A percentile compares a stretch with the other conserved stretches of the same genome.
Conservation (phyloP, 2,329 filamentous ascomycete species). For the Ceratocystis destructans region DNA sequence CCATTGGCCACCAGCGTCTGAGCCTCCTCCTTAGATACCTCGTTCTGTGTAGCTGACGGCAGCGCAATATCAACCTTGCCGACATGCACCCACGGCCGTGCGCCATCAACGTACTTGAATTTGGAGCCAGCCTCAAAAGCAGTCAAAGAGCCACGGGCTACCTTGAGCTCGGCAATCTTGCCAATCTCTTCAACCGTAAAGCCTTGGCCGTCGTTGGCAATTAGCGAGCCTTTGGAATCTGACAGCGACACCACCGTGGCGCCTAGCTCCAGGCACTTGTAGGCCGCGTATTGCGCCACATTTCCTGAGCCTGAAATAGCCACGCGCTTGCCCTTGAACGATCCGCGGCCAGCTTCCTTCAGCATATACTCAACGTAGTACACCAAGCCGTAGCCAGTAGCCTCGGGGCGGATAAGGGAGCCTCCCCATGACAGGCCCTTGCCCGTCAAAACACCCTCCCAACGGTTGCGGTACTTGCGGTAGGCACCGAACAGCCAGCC, state of each 20-base stretch:
- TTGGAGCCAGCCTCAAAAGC: slow-evolving; percentile 51
- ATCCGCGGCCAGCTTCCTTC: slow-evolving; percentile 71
- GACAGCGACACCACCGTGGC: slow-evolving; percentile 85
- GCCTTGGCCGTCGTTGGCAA: slow-evolving; percentile 54
- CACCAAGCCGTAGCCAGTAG: slow-evolving; percentile 89
- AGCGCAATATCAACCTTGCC: slow-evolving; percentile 82
- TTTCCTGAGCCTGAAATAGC: slow-evolving; percentile 95
- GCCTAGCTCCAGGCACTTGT: slow-evolving; percentile 93
- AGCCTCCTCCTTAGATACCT: slow-evolving; percentile 85
- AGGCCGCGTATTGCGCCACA: slow-evolving; percentile 91
- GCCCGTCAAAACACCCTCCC: slow-evolving; percentile 91
- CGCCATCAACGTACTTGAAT: slow-evolving; percentile 79
- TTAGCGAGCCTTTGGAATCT: slow-evolving; percentile 74
- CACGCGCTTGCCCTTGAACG: slow-evolving; percentile 81
- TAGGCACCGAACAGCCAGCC: slow-evolving; percentile 93
- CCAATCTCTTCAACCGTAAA: slow-evolving; percentile 71
- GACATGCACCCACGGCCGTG: slow-evolving; percentile 81
- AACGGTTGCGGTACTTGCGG: slow-evolving; percentile 73
- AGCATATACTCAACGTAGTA: slow-evolving; percentile 98
- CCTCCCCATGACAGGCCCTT: slow-evolving; percentile 93
- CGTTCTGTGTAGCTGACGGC: slow-evolving; percentile 92
- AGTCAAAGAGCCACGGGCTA: slow-evolving; percentile 69
- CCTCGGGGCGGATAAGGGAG: slow-evolving; percentile 86
- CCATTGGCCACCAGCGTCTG: slow-evolving; percentile 64
- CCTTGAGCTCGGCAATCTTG: slow-evolving; percentile 72